Percentiles rank a stretch among this genome's conserved stretches.
phyloP scores from a whole-genome alignment of 108 stramenopile genomes.

The Stephanodiscus minutulus region DNA sequence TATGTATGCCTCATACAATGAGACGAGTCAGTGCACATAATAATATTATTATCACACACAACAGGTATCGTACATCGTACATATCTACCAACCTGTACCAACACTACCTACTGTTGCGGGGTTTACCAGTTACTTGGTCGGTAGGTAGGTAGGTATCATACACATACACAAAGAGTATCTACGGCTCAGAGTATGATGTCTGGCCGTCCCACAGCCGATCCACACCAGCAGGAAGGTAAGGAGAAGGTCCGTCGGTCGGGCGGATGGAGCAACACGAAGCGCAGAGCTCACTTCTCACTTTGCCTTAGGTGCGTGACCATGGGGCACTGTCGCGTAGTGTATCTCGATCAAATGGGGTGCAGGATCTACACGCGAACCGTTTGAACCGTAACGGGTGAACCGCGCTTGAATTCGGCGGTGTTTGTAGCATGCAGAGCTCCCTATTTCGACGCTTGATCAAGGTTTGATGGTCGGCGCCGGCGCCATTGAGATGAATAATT shows the following conservation, averaged over 20 bases:
- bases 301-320: constrained; percentile 52
- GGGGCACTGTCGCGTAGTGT: constrained; percentile 11
- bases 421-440: too few relatives aligned
- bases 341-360: background rate
- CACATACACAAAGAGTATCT: too few relatives aligned
- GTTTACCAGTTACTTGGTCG: constrained; percentile 33
- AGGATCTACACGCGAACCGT: background rate
- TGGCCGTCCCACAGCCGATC: background rate
- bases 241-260: too few relatives aligned
- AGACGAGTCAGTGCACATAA: too few relatives aligned
- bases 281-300: constrained; percentile 59
- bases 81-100: too few relatives aligned
- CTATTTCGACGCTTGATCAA: background rate
- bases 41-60: too few relatives aligned
- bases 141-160: constrained; percentile 6
- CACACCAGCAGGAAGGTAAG: background rate
- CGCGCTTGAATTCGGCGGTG: background rate
- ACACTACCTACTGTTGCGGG: too few relatives aligned
- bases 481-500: too few relatives aligned
- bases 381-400: background rate
- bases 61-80: too few relatives aligned
- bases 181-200: background rate
- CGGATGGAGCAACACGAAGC: too few relatives aligned
- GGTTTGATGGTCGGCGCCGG: too few relatives aligned
- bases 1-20: too few relatives aligned